Percentiles rank a stretch among this genome's conserved stretches.
Evolutionary conservation across 257 asterid species (phyloP).

Genomic region (Scutellaria baicalensis): DNA sequence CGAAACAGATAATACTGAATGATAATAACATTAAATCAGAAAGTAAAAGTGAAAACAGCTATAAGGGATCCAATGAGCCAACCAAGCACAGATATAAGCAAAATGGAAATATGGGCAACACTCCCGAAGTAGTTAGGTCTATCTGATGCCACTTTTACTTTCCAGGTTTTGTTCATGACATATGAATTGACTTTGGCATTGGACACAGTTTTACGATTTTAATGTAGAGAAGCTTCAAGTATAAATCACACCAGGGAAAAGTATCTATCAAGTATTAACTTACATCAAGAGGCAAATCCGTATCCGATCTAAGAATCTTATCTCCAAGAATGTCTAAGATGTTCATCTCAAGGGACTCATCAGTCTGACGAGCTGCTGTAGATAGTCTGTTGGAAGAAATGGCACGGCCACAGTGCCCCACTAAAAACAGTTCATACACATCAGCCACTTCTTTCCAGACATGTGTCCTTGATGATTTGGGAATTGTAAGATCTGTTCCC

Average conservation of each 20-base stretch:
- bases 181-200: neutral
- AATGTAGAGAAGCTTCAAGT: slow-evolving; percentile 7
- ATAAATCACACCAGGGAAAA: slow-evolving; percentile 11
- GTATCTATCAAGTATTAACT: slow-evolving; percentile 16
- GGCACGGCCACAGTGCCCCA: slow-evolving; percentile 96
- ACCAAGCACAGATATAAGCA: neutral
- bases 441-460: slow-evolving; percentile 96
- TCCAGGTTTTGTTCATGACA: neutral
- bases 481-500: slow-evolving; percentile 27
- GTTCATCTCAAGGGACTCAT: slow-evolving; percentile 80
- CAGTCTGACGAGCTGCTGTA: slow-evolving; percentile 48
- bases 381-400: slow-evolving; percentile 65
- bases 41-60: neutral
- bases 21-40: neutral
- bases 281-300: slow-evolving; percentile 79
- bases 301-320: slow-evolving; percentile 60
- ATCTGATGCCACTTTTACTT: neutral
- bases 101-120: neutral
- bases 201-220: neutral
- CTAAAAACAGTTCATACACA: slow-evolving; percentile 79
- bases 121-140: neutral
- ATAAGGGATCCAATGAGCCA: neutral
- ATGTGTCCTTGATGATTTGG: slow-evolving; percentile 60
- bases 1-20: neutral
- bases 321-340: slow-evolving; percentile 77